phyloP scores from a whole-genome alignment of 148 eudicot genomes.

The Vaccinium macrocarpon region DNA sequence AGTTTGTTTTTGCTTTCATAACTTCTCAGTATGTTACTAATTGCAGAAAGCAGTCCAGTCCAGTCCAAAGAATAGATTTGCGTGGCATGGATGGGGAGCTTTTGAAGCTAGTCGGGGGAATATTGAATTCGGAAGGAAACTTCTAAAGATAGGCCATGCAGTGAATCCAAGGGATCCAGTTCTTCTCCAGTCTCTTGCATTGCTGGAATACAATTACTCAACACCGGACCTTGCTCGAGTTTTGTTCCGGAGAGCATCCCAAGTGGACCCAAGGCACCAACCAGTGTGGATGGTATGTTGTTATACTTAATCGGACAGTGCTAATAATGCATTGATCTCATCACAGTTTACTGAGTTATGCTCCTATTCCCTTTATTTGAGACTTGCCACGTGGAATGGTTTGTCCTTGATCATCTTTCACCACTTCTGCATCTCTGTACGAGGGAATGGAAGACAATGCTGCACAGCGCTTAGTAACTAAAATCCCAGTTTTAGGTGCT shows the following conservation, averaged over 20 bases:
- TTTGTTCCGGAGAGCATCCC: slow-evolving; percentile 73
- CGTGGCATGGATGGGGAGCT: slow-evolving; percentile 98
- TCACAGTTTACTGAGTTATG: not conserved
- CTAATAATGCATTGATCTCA: not conserved
- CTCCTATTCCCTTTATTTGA: not conserved
- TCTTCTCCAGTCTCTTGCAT: slow-evolving; percentile 85
- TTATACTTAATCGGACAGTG: not conserved
- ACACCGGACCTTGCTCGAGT: slow-evolving; percentile 72
- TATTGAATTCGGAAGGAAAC: slow-evolving; percentile 64
- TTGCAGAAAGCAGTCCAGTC: slow-evolving; percentile 88
- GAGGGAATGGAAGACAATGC: not conserved
- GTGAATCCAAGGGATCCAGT: slow-evolving; percentile 97
- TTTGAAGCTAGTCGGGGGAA: slow-evolving; percentile 76
- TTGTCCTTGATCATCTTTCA: not conserved
- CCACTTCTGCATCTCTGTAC: not conserved
- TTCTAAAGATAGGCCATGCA: slow-evolving; percentile 80
- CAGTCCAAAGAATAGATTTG: slow-evolving; percentile 96
- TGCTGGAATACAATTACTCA: slow-evolving; percentile 74
- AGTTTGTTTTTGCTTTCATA: not conserved
- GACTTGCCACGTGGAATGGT: not conserved
- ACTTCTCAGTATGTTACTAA: not conserved
- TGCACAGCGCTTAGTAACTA: slow-evolving; percentile 2
- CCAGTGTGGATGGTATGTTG: slow-evolving; percentile 93
- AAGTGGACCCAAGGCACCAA: slow-evolving; percentile 82
- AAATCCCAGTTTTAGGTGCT: not conserved